phyloP scores from a whole-genome alignment of 345 rosid genomes.

The Brassica carinata region DNA sequence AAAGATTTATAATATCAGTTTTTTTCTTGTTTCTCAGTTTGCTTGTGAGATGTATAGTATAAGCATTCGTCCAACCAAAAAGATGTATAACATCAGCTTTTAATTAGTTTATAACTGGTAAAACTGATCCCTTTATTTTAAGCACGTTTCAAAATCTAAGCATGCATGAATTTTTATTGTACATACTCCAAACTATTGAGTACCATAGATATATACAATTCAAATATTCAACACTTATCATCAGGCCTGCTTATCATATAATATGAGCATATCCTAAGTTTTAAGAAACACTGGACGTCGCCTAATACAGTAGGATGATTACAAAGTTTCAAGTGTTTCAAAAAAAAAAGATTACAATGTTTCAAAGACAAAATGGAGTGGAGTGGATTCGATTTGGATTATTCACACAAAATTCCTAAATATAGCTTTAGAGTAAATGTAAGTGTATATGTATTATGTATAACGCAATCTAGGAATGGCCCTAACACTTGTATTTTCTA shows the following conservation, averaged over 20 bases:
- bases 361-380: neutral
- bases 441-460: too few relatives aligned
- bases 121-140: neutral
- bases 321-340: neutral
- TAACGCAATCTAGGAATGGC: too few relatives aligned
- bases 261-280: conserved; percentile 18
- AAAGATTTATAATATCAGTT: too few relatives aligned
- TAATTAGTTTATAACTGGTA: neutral
- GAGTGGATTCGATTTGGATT: neutral
- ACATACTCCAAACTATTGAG: neutral
- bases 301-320: conserved; percentile 6
- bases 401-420: neutral
- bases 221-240: neutral
- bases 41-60: neutral
- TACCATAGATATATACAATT: neutral
- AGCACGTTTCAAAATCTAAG: too few relatives aligned
- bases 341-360: neutral
- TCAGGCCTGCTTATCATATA: neutral
- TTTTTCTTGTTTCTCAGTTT: neutral
- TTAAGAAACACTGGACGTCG: conserved; percentile 36
- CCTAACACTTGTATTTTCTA: neutral
- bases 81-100: too few relatives aligned
- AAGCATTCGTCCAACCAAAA: too few relatives aligned
- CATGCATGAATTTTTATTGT: too few relatives aligned
- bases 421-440: too few relatives aligned